A percentile compares a stretch with the other conserved stretches of the same genome.
These are phyloP conservation scores for Iris pallida DNA, from an alignment of 116 monocot species.

Conservation along the genomic window DNA sequence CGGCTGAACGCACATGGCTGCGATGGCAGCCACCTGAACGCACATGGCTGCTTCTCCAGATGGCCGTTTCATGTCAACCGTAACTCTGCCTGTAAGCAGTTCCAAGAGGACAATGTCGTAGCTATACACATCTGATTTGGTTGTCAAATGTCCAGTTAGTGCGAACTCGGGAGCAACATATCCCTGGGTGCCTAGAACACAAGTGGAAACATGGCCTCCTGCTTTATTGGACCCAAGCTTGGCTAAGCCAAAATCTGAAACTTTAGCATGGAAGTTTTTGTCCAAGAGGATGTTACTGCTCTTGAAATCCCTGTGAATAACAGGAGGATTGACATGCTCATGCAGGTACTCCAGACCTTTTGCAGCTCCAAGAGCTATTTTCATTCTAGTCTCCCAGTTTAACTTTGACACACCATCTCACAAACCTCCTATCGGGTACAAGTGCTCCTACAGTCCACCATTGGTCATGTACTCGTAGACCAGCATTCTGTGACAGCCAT, in stretches of 20 bases:
- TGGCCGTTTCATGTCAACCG: slow-evolving; percentile 91
- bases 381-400: too few species aligned
- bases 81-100: slow-evolving; percentile 89
- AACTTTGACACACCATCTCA: too few species aligned
- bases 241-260: slow-evolving; percentile 95
- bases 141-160: slow-evolving; percentile 90
- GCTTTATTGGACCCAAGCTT: slow-evolving; percentile 92
- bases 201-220: slow-evolving; percentile 97
- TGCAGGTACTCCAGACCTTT: too few species aligned
- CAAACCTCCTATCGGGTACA: too few species aligned
- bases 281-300: slow-evolving; percentile 97
- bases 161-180: slow-evolving; percentile 96
- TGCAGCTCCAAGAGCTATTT: too few species aligned
- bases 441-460: too few species aligned
- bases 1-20: slow-evolving; percentile 94
- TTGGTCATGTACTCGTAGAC: too few species aligned
- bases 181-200: slow-evolving; percentile 96
- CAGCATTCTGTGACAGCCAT: slow-evolving; percentile 57
- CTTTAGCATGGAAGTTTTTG: slow-evolving; percentile 83
- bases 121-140: slow-evolving; percentile 99
- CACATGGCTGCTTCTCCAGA: slow-evolving; percentile 85
- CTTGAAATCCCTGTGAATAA: too few species aligned
- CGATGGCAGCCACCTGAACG: slow-evolving; percentile 92
- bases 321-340: too few species aligned
- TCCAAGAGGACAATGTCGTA: slow-evolving; percentile 95